Conservation (phyloP, 1,284 basidiomycete species). For the Coniferiporia weirii region DNA sequence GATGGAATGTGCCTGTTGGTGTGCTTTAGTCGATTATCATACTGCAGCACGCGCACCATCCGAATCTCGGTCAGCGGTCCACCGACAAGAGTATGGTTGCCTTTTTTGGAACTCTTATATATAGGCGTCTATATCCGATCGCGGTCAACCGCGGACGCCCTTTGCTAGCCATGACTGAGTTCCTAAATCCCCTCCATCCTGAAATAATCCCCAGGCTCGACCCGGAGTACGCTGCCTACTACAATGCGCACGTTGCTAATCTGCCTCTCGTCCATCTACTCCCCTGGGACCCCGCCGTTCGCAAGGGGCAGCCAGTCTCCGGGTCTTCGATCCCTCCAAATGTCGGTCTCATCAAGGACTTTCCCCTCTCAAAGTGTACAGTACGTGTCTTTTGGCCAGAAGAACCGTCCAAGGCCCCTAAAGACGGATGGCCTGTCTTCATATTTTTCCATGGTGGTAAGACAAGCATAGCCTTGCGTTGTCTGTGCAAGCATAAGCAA, state of each 20-base stretch:
- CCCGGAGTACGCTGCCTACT: conserved; percentile 58
- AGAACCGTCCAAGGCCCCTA: conserved; percentile 34
- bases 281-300: conserved; percentile 54
- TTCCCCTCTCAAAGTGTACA: conserved; percentile 39
- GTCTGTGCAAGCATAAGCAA: conserved; percentile 4
- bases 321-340: conserved; percentile 49
- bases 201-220: conserved; percentile 51
- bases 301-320: conserved; percentile 48
- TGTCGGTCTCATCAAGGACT: conserved; percentile 49
- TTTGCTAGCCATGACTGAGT: conserved; percentile 23
- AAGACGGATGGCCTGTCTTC: conserved; percentile 54
- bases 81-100: not conserved
- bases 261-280: conserved; percentile 47
- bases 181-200: conserved; percentile 51
- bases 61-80: not conserved
- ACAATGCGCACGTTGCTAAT: conserved; percentile 44
- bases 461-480: conserved; percentile 12
- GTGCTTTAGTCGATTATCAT: not conserved
- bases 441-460: conserved; percentile 59
- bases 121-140: not conserved
- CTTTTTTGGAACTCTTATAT: not conserved
- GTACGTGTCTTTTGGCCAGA: conserved; percentile 57
- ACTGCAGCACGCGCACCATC: not conserved
- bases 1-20: conserved; percentile 20
- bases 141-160: not conserved